phyloP scores from a whole-genome alignment of 495 filamentous ascomycete genomes.

The Hyaloscypha variabilis region DNA sequence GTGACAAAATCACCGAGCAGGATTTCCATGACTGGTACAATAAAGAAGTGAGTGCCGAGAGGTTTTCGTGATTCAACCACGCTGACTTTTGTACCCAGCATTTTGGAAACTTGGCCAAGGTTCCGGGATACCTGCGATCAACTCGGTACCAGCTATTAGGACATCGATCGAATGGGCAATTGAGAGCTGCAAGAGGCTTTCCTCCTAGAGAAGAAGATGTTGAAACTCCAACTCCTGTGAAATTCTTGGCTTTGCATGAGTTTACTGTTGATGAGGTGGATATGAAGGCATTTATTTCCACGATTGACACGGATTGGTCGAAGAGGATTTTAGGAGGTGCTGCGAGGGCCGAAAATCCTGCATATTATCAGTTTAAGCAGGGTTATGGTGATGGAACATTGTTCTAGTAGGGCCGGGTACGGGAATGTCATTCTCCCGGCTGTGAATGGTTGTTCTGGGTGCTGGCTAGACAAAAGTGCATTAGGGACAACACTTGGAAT shows the following conservation, averaged over 20 bases:
- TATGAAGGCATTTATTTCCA: neutral
- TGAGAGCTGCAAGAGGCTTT: neutral
- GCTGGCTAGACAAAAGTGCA: neutral
- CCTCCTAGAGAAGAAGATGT: neutral
- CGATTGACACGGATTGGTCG: slow-evolving; percentile 13
- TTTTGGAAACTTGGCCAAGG: slow-evolving; percentile 11
- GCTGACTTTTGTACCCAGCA: neutral
- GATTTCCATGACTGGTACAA: slow-evolving; percentile 30
- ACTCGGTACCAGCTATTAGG: slow-evolving; percentile 25
- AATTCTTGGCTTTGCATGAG: slow-evolving; percentile 10
- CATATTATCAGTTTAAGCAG: neutral
- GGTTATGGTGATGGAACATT: neutral
- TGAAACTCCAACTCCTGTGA: neutral
- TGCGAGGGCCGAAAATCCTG: slow-evolving; percentile 7
- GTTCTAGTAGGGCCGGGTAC: neutral
- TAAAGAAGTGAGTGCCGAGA: neutral
- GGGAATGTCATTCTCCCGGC: neutral
- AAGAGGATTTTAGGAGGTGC: slow-evolving; percentile 9
- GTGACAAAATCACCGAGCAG: slow-evolving; percentile 17
- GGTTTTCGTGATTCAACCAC: neutral
- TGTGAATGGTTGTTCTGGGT: neutral
- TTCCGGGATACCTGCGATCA: slow-evolving; percentile 28
- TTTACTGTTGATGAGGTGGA: slow-evolving; percentile 6
- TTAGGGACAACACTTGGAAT: too few relatives aligned
- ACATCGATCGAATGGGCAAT: slow-evolving; percentile 10